Base-by-base conservation (phyloP, 352 stramenopile species). In the Thraustotheca clavata region DNA sequence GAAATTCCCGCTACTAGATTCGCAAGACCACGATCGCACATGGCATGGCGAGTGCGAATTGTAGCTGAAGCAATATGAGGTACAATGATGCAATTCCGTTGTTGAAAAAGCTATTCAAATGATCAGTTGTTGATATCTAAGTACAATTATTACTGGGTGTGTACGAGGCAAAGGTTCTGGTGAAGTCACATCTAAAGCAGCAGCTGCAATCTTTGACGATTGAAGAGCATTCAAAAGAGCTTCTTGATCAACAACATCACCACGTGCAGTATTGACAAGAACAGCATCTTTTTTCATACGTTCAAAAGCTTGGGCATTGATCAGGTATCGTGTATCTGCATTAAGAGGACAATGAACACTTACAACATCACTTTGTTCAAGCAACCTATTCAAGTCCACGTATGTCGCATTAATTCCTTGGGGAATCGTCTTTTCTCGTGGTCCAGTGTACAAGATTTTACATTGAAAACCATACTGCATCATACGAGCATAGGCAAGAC, bases 251-350 rank as follows among this genome's bases (percentile, higher is more conserved):
- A 98, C 80, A 47, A 97, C 77, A 26, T 93, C 88, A 38, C 91
- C 91, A 39, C 91, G 77, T 36, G 86, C 87, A 61, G 93, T 96
- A 70, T 98, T 98, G 38, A 98, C 84, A 38, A 98, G 74, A 50
- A 96, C 83, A n/a, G 88, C 85, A 32, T 72, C 73, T 11, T 73
- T 54, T 66, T 95, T 91, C 83, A 98, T 95, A n/a, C 80, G 49
- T 8, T 72, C 66, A 26, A 98, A 78, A 24, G 82, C 73, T 3
- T 80, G 78, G 1, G 79, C 72, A 34, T 86, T 80, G 34, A 98
- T 89, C 38, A 88, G 71, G 27, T 80, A 52, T 2, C 74, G 73
- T 11, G 87, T 97, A 18, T 74, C 46, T 35, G 86, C 71, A 0
- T 69, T 96, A 40, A 98, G 71, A 14, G 89, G 79, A 60, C 84